Conservation (phyloP, 164 flowering plant species). For the Stephania japonica region DNA sequence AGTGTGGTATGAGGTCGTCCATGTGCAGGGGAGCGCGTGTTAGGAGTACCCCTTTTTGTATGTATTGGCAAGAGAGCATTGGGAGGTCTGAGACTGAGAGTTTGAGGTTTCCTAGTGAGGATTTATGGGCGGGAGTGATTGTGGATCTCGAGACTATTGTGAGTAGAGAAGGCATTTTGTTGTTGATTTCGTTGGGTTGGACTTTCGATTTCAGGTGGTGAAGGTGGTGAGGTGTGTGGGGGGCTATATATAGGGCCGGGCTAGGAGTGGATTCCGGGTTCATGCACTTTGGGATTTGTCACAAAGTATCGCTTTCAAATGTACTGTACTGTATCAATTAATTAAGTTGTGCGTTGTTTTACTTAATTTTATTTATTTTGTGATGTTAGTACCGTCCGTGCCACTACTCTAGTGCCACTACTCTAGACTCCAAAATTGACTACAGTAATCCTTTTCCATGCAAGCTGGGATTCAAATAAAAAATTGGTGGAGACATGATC, state of each 20-base stretch:
- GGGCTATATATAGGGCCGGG: constrained; percentile 9
- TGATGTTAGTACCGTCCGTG: background rate
- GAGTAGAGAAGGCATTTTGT: constrained; percentile 42
- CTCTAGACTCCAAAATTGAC: background rate
- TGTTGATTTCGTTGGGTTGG: too few relatives aligned
- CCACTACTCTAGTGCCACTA: background rate
- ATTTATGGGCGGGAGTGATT: constrained; percentile 30
- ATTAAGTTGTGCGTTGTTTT: background rate
- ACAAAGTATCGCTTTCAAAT: background rate
- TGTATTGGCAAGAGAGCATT: constrained; percentile 91
- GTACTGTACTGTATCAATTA: background rate
- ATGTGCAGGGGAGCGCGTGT: constrained; percentile 34
- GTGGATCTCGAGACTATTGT: constrained; percentile 47
- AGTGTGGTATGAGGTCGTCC: constrained; percentile 31
- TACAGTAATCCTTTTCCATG: background rate
- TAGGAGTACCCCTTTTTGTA: constrained; percentile 73
- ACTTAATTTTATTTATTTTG: background rate
- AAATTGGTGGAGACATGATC: too few relatives aligned
- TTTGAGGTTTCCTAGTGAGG: constrained; percentile 29
- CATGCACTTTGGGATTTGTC: constrained; percentile 20
- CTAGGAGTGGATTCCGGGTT: constrained; percentile 15
- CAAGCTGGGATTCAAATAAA: too few relatives aligned
- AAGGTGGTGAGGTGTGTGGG: background rate
- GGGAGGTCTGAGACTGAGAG: constrained; percentile 86
- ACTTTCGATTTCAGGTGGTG: background rate